A percentile compares a stretch with the other conserved stretches of the same genome.
Conservation (phyloP, 2,329 filamentous ascomycete species). For the Tolypocladium ovalisporum region DNA sequence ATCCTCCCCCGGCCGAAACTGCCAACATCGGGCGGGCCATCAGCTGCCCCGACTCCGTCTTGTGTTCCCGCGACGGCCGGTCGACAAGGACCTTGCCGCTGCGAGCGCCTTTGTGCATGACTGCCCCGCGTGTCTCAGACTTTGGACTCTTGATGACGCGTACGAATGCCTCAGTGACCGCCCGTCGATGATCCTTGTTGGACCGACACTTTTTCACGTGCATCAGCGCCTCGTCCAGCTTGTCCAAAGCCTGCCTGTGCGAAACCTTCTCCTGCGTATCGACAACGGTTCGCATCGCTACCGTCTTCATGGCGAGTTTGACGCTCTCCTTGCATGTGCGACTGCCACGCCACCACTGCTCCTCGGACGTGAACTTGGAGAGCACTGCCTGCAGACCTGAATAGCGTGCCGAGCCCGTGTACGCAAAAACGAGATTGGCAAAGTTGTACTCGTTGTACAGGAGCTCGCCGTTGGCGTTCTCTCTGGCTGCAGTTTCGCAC, state of each 20-base stretch:
- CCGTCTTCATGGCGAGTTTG: conserved; percentile 24
- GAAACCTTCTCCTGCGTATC: conserved; percentile 1
- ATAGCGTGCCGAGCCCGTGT: conserved; percentile 21
- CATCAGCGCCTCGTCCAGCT: conserved; percentile 12
- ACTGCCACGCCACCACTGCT: conserved; percentile 25
- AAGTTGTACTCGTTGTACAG: conserved; percentile 28
- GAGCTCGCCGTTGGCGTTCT: conserved; percentile 24
- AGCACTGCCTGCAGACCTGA: conserved; percentile 18
- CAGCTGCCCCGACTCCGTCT: not conserved
- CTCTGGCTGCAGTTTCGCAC: conserved; percentile 22
- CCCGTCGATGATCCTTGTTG: conserved; percentile 6
- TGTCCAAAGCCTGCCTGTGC: conserved; percentile 13
- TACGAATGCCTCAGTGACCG: conserved; percentile 11
- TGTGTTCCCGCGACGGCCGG: not conserved
- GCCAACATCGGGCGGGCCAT: not conserved
- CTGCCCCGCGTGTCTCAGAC: not conserved
- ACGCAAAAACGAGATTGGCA: conserved; percentile 21
- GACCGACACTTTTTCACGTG: conserved; percentile 13
- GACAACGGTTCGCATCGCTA: conserved; percentile 14
- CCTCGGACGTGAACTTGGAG: conserved; percentile 16
- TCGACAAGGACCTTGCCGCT: not conserved
- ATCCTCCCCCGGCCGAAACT: not conserved
- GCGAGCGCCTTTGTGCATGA: not conserved
- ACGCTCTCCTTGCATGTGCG: conserved; percentile 25
- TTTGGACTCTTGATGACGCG: conserved; percentile 2